Evolutionary conservation across 345 rosid species (phyloP), one percentile per base, ranked within the genome.

Genomic region (Carallia pectinifolia): DNA sequence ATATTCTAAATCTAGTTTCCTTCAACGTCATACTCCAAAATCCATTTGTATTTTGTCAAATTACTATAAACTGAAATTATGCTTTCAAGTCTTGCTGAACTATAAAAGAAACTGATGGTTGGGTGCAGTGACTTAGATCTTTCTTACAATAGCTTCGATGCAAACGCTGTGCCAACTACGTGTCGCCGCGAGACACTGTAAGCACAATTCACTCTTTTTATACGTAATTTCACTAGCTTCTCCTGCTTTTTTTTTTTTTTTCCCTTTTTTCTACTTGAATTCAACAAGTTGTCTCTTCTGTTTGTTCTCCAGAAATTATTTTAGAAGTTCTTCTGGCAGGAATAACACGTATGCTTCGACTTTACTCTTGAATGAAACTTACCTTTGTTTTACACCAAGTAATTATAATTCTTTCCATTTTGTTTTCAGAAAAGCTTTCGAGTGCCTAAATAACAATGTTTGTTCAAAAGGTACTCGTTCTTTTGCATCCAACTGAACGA

Each of bases 51-150:
- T 44, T 12, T 12, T 2, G 50, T 16, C 50, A 12, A 15, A 44
- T 0, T 44, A 15, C 13, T 2, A 44, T 44, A 12, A 44, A 44
- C 50, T 44, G 50, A 3, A 44, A 44, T 44, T 44, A 4, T 23
- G 23, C 23, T 12, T 3, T 4, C 23, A 23, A 2, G 10, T 2
- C 50, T 44, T 10, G 23, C 23, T 23, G 23, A 23, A 23, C 23
- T 23, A 23, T 44, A 12, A 44, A 44, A 13, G 72, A 29, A 29
- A 9, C 31, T 1, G 30, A 58, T 37, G 44, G 16, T 61, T 61
- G 2, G 61, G 47, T 61, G 73, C 73, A 69, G 73, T 61, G 73
- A 68, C 48, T 58, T 58, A 38, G 71, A 69, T 39, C 44, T 69
- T 34, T 69, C 73, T 47, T 37, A 16, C 73, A 69, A 69, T 60